Evolutionary conservation across 169 alveolate species (phyloP), one percentile per base, ranked within the genome.

Genomic region (Theileria equi): DNA sequence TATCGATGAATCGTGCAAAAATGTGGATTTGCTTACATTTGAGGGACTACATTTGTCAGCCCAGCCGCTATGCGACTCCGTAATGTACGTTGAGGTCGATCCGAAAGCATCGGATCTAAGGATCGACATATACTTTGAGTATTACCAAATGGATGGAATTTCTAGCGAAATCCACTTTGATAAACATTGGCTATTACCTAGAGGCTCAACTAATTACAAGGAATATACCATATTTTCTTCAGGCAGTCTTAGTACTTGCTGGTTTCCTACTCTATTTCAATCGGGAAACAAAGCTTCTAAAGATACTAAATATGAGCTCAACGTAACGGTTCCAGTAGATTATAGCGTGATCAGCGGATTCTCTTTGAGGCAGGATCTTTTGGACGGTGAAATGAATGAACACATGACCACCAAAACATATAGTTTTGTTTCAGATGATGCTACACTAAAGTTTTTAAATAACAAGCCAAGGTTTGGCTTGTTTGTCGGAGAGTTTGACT

Each of bases 401-500:
- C 26, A 8, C 38, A 54, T 29, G 5, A 38, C 3, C 32, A 54
- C 16, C 35, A 54, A 54, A 54, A 54, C 65, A 1, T 54, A 54
- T 34, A 34, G 25, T 29, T 54, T 54, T 29, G n/a, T 25, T 17
- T 54, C 58, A 6, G 23, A 53, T 53, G 55, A 53, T 43, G 63
- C 25, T 45, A 41, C 3, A 19, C 2, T 25, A 2, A n/a, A n/a
- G n/a, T n/a, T n/a, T n/a, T n/a, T n/a, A n/a, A n/a, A n/a, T n/a
- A n/a, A n/a, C n/a, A n/a, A n/a, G n/a, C 16, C 52, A 13, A 62
- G 70, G 21, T 73, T 73, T 23, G 68, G 61, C 5, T 35, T 77
- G 40, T 77, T 62, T 35, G 86, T 43, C 13, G 86, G 86, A 19
- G 81, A 77, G 25, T 77, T 77, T 29, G 86, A 77, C 34, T 59